Conservation (phyloP, 257 asterid genomes). For the Solanum phureja region DNA sequence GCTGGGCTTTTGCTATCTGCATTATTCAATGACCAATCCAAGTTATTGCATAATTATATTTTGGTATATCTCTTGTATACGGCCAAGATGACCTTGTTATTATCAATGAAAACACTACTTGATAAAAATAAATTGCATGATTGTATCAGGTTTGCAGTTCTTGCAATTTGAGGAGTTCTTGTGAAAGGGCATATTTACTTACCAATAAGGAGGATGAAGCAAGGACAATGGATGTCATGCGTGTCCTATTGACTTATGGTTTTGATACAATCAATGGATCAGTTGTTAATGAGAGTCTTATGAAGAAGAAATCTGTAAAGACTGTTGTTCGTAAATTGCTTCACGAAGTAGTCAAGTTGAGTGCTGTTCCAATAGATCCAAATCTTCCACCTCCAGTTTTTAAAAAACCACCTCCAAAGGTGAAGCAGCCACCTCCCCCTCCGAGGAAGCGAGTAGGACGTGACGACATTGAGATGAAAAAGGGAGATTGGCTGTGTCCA, state of each 20-base stretch:
- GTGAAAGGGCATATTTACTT: slow-evolving; percentile 83
- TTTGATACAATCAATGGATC: slow-evolving; percentile 67
- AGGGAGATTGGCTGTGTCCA: slow-evolving; percentile 95
- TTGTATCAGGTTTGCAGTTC: slow-evolving; percentile 83
- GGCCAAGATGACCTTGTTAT: background rate
- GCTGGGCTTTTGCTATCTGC: background rate
- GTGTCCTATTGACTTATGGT: slow-evolving; percentile 73
- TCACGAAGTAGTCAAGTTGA: slow-evolving; percentile 79
- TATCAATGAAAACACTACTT: background rate
- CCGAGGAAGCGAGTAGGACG: slow-evolving; percentile 87
- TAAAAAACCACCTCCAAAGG: slow-evolving; percentile 83
- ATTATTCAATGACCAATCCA: background rate
- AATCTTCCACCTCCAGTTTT: slow-evolving; percentile 83
- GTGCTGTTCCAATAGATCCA: slow-evolving; percentile 95
- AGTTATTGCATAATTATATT: background rate
- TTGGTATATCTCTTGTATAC: background rate
- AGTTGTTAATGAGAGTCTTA: slow-evolving; percentile 45
- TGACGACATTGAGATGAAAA: slow-evolving; percentile 85
- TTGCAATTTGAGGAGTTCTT: slow-evolving; percentile 82
- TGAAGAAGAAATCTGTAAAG: slow-evolving; percentile 72
- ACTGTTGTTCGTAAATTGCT: slow-evolving; percentile 69
- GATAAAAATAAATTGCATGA: background rate
- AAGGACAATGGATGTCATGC: slow-evolving; percentile 82
- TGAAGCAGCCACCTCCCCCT: slow-evolving; percentile 88
- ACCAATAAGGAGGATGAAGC: slow-evolving; percentile 96